Percentiles rank a stretch among this genome's conserved stretches.
These are phyloP conservation scores for Beta lomatogona DNA, from an alignment of 179 eudicot species.

Conservation along the genomic window DNA sequence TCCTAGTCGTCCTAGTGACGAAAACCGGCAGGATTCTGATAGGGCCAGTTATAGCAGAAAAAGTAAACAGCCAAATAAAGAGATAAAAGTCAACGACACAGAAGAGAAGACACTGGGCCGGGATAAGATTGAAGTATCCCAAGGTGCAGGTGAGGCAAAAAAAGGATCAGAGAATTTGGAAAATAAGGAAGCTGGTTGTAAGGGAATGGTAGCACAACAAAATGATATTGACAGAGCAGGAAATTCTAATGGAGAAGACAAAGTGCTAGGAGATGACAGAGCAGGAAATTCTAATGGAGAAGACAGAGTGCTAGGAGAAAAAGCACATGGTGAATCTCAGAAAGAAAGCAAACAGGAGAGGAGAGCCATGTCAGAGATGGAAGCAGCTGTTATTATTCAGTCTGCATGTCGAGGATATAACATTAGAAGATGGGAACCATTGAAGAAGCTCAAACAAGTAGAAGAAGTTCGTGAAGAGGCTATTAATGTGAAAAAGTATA, in stretches of 20 bases:
- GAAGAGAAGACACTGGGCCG: slow-evolving; percentile 15
- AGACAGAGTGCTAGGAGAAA: slow-evolving; percentile 11
- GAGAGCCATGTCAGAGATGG: slow-evolving; percentile 45
- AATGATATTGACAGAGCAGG: slow-evolving; percentile 16
- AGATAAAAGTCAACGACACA: slow-evolving; percentile 25
- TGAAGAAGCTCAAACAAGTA: slow-evolving; percentile 69
- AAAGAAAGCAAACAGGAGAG: slow-evolving; percentile 10
- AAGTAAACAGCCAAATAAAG: slow-evolving; percentile 13
- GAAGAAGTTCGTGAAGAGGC: slow-evolving; percentile 46
- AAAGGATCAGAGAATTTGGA: slow-evolving; percentile 3
- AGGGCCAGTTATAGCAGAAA: slow-evolving; percentile 13
- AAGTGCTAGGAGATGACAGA: slow-evolving; percentile 11
- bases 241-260: not conserved
- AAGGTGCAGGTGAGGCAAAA: not conserved
- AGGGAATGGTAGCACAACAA: slow-evolving; percentile 14
- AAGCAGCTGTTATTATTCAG: slow-evolving; percentile 70
- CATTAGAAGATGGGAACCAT: slow-evolving; percentile 60
- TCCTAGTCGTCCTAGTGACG: slow-evolving; percentile 52
- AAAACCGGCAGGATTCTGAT: slow-evolving; percentile 15
- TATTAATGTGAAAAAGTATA: slow-evolving; percentile 29
- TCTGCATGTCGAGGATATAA: slow-evolving; percentile 70
- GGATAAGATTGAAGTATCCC: slow-evolving; percentile 2
- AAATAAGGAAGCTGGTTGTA: slow-evolving; percentile 3
- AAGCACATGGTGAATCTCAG: slow-evolving; percentile 4
- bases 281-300: slow-evolving; percentile 15